Evolutionary conservation across 306 rosid species (phyloP), one percentile per base, ranked within the genome.

Genomic region (Sophora flavescens): DNA sequence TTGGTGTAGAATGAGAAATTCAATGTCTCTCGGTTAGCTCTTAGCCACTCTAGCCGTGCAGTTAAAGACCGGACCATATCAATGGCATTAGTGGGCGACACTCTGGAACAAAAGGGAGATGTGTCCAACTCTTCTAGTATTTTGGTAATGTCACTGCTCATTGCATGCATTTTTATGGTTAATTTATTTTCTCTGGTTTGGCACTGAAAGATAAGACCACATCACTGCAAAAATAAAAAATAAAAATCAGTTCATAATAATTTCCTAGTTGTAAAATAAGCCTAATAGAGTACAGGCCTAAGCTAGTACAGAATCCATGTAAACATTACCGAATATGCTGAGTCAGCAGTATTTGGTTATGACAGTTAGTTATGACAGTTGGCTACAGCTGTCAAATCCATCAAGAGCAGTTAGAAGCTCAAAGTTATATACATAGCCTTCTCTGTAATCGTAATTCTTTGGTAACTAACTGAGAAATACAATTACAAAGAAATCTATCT

Each of bases 21-120:
- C 75, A 63, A 62, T 11, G 71, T 77, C 63, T 63, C 84, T 41
- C 86, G 66, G 47, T 76, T 82, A 58, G 86, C 78, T 81, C 72
- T 64, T 61, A 54, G 82, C 62, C 81, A 26, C 45, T 67, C 75
- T 12, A 60, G 83, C 57, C 53, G 78, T 42, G 33, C 5, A 30
- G 32, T 16, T 72, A 87, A 86, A 78, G 69, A 9, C 22, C 63
- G 68, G 44, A 54, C 78, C 35, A 63, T 90, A 78, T 78, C 86
- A 14, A 89, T 84, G 84, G 89, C 97, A 7, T 78, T 95, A 74
- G 90, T 95, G 14, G 82, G 86, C 2, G 90, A 87, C 70, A 78
- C 83, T 51, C 61, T 82, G 36, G 79, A 80, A 52, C 86, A 67
- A 6, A 82, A 82, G 33, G 81, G 70, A 56, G 80, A 79, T 53